These are phyloP conservation scores for Tubosaeta sp. DNA, from an alignment of 768 basidiomycete genomes.

Conservation along the genomic window DNA sequence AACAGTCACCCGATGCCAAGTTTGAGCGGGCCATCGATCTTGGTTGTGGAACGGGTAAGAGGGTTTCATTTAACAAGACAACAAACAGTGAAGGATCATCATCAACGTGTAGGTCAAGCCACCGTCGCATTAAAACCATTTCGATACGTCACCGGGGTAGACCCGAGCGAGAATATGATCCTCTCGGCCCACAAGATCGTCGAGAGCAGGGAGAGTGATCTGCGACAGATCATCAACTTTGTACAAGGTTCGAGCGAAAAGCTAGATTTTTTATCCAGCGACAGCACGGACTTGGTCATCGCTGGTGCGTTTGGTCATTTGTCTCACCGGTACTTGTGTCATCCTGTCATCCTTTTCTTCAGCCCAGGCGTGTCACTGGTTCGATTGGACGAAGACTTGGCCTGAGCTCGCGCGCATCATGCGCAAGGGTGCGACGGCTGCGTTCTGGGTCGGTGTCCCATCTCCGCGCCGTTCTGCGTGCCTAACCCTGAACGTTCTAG, in stretches of 20 bases:
- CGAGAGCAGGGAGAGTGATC: background rate
- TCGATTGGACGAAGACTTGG: slow-evolving; percentile 71
- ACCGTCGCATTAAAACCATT: slow-evolving; percentile 47
- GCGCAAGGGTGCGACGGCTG: background rate
- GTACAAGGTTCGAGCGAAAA: background rate
- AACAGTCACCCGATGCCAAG: slow-evolving; percentile 13
- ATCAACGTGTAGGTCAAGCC: slow-evolving; percentile 70
- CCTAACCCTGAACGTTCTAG: background rate
- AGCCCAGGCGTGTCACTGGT: slow-evolving; percentile 23
- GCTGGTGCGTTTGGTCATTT: background rate
- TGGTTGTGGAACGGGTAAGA: slow-evolving; percentile 57
- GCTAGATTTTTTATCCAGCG: background rate
- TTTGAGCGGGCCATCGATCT: slow-evolving; percentile 67
- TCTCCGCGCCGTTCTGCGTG: background rate
- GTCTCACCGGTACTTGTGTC: background rate
- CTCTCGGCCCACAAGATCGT: slow-evolving; percentile 38
- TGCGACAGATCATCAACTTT: background rate
- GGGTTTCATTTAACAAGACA: no score
- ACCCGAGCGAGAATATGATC: slow-evolving; percentile 73
- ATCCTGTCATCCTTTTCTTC: background rate
- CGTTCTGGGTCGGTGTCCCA: background rate
- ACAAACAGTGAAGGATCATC: background rate
- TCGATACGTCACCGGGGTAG: slow-evolving; percentile 65
- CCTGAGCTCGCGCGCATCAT: slow-evolving; percentile 36
- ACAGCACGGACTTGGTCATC: background rate